Conservation (phyloP, 2,329 filamentous ascomycete genomes). For the Diaporthe vexans region DNA sequence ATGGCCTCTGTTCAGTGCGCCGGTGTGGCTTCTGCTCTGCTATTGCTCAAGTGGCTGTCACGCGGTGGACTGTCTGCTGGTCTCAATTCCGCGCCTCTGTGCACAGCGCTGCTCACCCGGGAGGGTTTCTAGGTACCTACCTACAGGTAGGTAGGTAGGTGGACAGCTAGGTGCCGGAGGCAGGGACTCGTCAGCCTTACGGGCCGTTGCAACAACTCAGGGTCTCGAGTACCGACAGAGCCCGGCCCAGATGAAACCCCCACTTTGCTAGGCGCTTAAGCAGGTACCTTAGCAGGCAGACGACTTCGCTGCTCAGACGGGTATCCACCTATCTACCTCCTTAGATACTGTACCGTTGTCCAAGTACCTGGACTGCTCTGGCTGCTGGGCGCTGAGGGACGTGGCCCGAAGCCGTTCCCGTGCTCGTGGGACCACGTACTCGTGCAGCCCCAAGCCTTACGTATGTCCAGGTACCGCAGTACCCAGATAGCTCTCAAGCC, state of each 20-base stretch:
- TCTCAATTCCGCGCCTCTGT: neutral
- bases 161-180: neutral
- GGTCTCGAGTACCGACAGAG: neutral
- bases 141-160: neutral
- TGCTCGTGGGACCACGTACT: neutral
- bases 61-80: neutral
- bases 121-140: neutral
- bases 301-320: neutral
- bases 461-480: neutral
- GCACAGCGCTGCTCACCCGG: neutral
- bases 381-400: neutral
- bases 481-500: neutral
- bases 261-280: neutral
- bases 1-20: neutral
- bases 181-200: conserved; percentile 2
- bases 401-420: neutral
- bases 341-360: no score
- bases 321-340: neutral
- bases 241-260: neutral
- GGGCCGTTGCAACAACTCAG: conserved; percentile 1
- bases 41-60: neutral
- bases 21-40: neutral
- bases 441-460: neutral
- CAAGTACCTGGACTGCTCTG: neutral
- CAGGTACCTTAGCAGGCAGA: neutral